Evolutionary conservation across 2,329 filamentous ascomycete species (phyloP).

Genomic region (Phaeosphaeria sp.): DNA sequence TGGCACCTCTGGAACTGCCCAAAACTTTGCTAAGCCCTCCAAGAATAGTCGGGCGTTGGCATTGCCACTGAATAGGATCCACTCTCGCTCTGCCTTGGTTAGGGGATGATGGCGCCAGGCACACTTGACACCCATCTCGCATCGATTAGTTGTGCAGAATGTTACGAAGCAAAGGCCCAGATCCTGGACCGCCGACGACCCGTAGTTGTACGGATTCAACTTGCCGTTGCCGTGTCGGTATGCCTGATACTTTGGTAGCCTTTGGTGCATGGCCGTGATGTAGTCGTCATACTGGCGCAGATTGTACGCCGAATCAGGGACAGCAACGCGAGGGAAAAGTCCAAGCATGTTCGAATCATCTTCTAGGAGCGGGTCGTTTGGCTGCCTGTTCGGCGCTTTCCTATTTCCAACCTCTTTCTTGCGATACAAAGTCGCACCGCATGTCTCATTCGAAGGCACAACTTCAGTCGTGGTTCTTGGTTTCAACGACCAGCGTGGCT

Average conservation of each 20-base stretch:
- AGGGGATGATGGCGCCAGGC: conserved; percentile 22
- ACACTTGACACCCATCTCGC: conserved; percentile 14
- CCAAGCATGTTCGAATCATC: neutral
- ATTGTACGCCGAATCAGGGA: conserved; percentile 10
- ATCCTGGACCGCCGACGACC: conserved; percentile 6
- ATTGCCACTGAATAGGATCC: conserved; percentile 6
- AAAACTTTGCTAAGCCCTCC: neutral
- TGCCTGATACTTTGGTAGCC: neutral
- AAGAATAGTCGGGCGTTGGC: conserved; percentile 7
- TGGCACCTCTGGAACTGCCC: conserved; percentile 10
- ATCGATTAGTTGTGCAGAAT: conserved; percentile 10
- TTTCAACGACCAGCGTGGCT: neutral
- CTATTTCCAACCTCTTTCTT: neutral
- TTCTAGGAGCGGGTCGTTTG: neutral
- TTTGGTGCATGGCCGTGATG: neutral
- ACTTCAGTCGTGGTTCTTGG: neutral
- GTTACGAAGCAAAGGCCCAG: conserved; percentile 18
- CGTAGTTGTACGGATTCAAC: conserved; percentile 5
- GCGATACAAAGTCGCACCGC: neutral
- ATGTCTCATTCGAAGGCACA: neutral
- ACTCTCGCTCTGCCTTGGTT: conserved; percentile 6
- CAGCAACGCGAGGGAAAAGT: neutral
- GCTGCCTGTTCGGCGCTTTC: neutral
- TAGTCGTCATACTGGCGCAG: conserved; percentile 7
- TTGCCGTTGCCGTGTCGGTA: conserved; percentile 12